A percentile compares a stretch with the other conserved stretches of the same genome.
Evolutionary conservation across 148 eudicot genomes (phyloP).

Genomic region (Rhododendron vialii): DNA sequence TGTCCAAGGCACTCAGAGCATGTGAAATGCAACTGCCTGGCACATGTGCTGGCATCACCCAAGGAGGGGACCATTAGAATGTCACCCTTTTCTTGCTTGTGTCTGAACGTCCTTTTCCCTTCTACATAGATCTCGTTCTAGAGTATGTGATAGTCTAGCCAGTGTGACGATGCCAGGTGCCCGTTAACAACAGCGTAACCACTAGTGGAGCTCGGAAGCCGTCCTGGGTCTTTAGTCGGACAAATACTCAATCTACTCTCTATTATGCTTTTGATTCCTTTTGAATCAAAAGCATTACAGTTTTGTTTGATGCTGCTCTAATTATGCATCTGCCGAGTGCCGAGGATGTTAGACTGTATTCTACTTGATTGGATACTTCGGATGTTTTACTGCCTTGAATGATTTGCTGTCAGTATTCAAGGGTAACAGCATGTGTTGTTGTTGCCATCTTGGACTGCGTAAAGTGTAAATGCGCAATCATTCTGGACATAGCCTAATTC

Average conservation of each 20-base stretch:
- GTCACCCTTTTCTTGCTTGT: neutral
- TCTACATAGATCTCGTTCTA: neutral
- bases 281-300: no score
- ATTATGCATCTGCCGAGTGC: neutral
- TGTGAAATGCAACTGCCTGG: neutral
- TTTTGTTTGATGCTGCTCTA: neutral
- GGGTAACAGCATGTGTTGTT: neutral
- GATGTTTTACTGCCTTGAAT: neutral
- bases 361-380: neutral
- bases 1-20: neutral
- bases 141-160: neutral
- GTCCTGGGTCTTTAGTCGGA: neutral
- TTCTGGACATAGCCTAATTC: neutral
- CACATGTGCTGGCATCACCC: neutral
- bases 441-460: neutral
- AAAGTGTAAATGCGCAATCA: neutral
- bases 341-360: neutral
- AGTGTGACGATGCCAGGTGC: neutral
- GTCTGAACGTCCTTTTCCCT: neutral
- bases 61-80: neutral
- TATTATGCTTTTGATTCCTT: neutral
- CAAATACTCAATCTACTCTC: neutral
- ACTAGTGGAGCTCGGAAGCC: neutral
- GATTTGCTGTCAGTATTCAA: neutral
- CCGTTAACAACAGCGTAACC: neutral